These are phyloP conservation scores for Colletotrichum liaoningense DNA, from an alignment of 2,329 filamentous ascomycete genomes.

Conservation along the genomic window DNA sequence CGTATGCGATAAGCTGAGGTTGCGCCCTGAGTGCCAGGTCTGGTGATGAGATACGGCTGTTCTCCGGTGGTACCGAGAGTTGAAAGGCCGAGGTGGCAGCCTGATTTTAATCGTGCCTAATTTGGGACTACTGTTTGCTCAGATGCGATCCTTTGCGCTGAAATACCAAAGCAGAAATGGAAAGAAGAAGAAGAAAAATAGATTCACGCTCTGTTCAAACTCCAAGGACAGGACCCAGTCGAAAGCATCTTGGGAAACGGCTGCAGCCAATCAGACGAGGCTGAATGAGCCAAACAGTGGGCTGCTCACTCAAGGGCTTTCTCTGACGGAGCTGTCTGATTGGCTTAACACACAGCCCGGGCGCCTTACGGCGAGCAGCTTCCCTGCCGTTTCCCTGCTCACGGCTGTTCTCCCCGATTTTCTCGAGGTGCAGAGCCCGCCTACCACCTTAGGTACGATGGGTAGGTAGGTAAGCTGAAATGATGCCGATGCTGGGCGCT, in stretches of 20 bases:
- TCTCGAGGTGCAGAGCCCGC: background rate
- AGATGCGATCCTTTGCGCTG: background rate
- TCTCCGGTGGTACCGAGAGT: background rate
- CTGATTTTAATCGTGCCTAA: background rate
- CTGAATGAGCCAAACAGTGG: conserved; percentile 12
- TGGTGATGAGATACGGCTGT: background rate
- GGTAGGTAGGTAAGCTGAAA: background rate
- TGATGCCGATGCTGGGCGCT: conserved; percentile 26
- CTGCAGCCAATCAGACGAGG: conserved; percentile 12
- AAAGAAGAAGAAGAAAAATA: background rate
- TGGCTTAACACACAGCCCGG: conserved; percentile 4
- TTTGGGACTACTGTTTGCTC: background rate
- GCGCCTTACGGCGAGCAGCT: conserved; percentile 12
- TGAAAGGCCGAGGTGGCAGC: no score
- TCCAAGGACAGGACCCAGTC: conserved; percentile 6
- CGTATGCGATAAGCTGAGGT: background rate
- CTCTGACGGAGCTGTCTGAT: conserved; percentile 14
- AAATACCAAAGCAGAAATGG: background rate
- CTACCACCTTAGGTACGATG: background rate
- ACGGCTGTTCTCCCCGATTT: background rate
- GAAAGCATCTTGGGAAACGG: background rate
- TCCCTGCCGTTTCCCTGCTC: conserved; percentile 13
- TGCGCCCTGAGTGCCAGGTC: background rate
- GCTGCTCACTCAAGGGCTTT: background rate
- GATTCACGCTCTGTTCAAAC: background rate